Percentiles rank a stretch among this genome's conserved stretches.
phyloP scores from a whole-genome alignment of 225 moss, liverwort and hornwort genomes.

The Pleurozium schreberi region DNA sequence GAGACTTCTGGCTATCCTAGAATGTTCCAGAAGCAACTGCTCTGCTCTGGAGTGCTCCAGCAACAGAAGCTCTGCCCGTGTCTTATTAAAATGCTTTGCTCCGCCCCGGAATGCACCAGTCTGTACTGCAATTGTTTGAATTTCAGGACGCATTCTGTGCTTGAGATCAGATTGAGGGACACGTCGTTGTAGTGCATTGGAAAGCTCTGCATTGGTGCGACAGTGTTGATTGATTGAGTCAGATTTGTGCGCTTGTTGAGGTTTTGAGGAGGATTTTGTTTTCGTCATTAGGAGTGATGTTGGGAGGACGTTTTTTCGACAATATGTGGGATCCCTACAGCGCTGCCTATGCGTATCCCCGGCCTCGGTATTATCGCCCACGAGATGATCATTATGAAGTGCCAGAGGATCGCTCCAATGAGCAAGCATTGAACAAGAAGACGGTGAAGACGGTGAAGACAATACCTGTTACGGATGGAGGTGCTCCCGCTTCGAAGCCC shows the following conservation, averaged over 20 bases:
- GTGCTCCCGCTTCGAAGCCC: background rate
- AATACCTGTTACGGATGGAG: constrained; percentile 27
- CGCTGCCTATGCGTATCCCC: background rate
- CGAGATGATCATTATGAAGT: background rate
- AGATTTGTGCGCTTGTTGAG: background rate
- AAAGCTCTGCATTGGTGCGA: background rate
- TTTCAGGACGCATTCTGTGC: background rate
- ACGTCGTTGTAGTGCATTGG: background rate
- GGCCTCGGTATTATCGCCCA: background rate
- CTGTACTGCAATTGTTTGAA: too few relatives aligned
- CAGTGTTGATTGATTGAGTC: background rate
- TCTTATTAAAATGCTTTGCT: background rate
- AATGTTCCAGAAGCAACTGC: background rate
- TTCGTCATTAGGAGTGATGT: background rate
- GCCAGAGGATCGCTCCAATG: background rate
- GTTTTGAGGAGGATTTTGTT: background rate
- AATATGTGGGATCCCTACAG: constrained; percentile 6
- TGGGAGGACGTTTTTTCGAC: constrained; percentile 6
- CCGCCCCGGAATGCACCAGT: fast-evolving
- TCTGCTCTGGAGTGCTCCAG: background rate
- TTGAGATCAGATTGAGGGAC: background rate
- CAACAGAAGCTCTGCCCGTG: background rate
- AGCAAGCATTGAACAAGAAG: background rate
- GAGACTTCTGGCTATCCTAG: background rate
- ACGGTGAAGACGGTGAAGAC: constrained; percentile 4